A percentile compares a stretch with the other conserved stretches of the same genome.
Conservation (phyloP, 257 asterid species). For the Coffea eugenioides region DNA sequence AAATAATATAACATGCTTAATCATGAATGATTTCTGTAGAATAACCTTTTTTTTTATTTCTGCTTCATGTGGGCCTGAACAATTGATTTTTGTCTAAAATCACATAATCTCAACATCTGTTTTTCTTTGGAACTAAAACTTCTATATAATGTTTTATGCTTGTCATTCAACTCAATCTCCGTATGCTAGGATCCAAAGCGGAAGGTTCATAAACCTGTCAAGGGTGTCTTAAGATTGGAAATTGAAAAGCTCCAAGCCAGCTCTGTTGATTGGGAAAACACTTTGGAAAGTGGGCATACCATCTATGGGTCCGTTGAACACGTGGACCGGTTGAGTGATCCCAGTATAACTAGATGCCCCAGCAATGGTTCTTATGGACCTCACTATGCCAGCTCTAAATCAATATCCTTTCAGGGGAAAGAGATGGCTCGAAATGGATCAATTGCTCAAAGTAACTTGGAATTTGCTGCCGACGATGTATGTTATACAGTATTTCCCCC, state of each 20-base stretch:
- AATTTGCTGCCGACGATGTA: constrained; percentile 62
- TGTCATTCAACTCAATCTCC: constrained; percentile 20
- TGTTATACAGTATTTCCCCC: constrained; percentile 24
- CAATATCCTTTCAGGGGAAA: constrained; percentile 48
- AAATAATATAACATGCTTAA: not conserved
- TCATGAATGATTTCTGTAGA: not conserved
- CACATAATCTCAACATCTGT: not conserved
- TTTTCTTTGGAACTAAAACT: constrained; percentile 8
- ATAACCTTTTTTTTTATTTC: not conserved
- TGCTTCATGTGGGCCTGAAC: not conserved
- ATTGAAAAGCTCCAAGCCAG: constrained; percentile 87
- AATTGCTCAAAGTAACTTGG: constrained; percentile 43
- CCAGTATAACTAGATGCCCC: constrained; percentile 38
- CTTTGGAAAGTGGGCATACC: constrained; percentile 49
- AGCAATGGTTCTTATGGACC: constrained; percentile 47
- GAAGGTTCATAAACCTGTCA: constrained; percentile 95
- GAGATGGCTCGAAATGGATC: constrained; percentile 75
- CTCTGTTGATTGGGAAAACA: constrained; percentile 55
- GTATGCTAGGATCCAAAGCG: constrained; percentile 84
- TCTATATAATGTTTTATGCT: constrained; percentile 16
- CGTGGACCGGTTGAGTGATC: constrained; percentile 38
- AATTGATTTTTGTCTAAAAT: not conserved
- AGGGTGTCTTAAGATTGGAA: constrained; percentile 86
- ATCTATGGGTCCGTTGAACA: constrained; percentile 52
- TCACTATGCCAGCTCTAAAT: constrained; percentile 41